A percentile compares a stretch with the other conserved stretches of the same genome.
phyloP scores from a whole-genome alignment of 176 grass and related monocot species.

The Tillandsia fasciculata region DNA sequence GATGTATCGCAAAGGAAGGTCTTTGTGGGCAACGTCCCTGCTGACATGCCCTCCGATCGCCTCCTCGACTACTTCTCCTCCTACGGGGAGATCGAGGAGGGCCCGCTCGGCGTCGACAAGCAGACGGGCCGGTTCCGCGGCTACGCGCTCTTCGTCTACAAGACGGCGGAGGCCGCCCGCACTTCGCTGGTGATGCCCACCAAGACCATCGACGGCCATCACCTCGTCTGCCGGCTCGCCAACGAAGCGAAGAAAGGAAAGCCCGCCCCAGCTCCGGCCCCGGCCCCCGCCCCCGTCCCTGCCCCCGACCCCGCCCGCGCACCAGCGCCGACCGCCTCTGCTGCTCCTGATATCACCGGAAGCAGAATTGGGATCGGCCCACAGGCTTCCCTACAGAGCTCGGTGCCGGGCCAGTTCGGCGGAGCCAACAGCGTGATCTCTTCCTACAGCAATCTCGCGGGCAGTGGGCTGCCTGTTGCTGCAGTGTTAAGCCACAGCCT shows the following conservation, averaged over 20 bases:
- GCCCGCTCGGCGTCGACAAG: constrained; percentile 90
- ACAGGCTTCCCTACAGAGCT: constrained; percentile 2
- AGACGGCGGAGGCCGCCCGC: constrained; percentile 70
- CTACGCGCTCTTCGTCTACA: constrained; percentile 89
- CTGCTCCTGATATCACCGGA: too few relatives aligned
- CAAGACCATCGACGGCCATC: constrained; percentile 80
- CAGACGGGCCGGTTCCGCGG: constrained; percentile 86
- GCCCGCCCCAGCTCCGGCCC: not conserved
- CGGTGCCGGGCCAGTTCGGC: constrained; percentile 40
- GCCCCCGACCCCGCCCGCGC: too few relatives aligned
- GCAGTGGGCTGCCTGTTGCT: too few relatives aligned
- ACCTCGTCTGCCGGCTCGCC: constrained; percentile 82
- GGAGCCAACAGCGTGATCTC: constrained; percentile 13
- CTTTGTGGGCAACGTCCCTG: constrained; percentile 81
- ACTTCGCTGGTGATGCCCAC: constrained; percentile 58
- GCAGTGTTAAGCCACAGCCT: not conserved
- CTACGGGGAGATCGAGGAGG: constrained; percentile 92
- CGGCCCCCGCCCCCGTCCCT: too few relatives aligned
- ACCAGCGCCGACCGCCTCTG: too few relatives aligned
- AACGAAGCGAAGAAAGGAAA: constrained; percentile 88
- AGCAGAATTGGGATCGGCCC: too few relatives aligned
- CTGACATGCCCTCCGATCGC: constrained; percentile 76
- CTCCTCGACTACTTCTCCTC: constrained; percentile 57
- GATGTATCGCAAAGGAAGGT: constrained; percentile 87
- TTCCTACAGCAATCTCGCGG: too few relatives aligned